Conservation (phyloP, 1,284 basidiomycete species). For the Porogramme epimiltina region DNA sequence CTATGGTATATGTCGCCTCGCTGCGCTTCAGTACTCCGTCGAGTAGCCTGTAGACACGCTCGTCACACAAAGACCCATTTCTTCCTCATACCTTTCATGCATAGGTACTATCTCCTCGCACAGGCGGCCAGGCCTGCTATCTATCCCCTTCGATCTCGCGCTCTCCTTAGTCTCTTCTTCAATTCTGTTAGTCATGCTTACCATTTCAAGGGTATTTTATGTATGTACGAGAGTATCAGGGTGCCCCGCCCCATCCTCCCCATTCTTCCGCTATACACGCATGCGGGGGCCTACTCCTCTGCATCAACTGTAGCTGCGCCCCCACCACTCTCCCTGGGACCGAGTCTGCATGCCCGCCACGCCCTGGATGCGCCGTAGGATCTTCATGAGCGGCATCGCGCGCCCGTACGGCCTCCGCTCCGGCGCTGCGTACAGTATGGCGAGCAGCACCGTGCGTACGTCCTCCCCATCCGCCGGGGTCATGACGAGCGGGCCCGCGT, state of each 20-base stretch:
- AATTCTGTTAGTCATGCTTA: background rate
- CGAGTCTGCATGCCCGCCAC: slow-evolving; percentile 21
- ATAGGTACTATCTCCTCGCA: too few relatives aligned
- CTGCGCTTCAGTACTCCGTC: too few relatives aligned
- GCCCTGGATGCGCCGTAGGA: slow-evolving; percentile 17
- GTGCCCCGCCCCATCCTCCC: background rate
- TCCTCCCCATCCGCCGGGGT: slow-evolving; percentile 5
- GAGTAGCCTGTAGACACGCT: too few relatives aligned
- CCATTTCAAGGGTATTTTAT: background rate
- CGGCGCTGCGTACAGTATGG: slow-evolving; percentile 19
- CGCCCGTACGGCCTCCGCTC: slow-evolving; percentile 23
- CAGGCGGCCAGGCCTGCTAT: too few relatives aligned
- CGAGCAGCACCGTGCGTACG: slow-evolving; percentile 10
- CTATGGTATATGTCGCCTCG: too few relatives aligned
- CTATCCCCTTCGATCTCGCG: too few relatives aligned
- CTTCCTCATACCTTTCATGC: too few relatives aligned
- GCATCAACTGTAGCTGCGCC: slow-evolving; percentile 5
- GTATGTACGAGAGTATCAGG: background rate
- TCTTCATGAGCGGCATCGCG: slow-evolving; percentile 20
- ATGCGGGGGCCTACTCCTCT: too few relatives aligned
- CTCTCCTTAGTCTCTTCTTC: too few relatives aligned
- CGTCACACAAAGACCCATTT: too few relatives aligned
- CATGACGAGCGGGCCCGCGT: slow-evolving; percentile 20
- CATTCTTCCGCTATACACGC: too few relatives aligned
- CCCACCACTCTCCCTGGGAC: slow-evolving; percentile 20